A percentile compares a stretch with the other conserved stretches of the same genome.
phyloP scores from a whole-genome alignment of 352 stramenopile genomes.

The Pythium volutum region DNA sequence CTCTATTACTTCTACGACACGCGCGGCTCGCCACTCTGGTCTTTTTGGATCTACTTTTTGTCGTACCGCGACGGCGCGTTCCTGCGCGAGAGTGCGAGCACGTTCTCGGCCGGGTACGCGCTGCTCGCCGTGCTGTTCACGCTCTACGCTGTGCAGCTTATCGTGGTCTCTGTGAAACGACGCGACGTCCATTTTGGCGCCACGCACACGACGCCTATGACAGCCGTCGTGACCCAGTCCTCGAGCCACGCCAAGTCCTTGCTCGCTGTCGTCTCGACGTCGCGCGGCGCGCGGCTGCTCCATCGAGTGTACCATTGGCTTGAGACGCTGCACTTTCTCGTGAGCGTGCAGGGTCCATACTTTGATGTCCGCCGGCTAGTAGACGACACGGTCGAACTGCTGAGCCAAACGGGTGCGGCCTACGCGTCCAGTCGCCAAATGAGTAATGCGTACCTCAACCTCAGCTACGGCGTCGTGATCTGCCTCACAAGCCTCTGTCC shows the following conservation, averaged over 20 bases:
- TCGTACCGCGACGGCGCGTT: conserved; percentile 12
- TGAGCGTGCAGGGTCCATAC: conserved; percentile 16
- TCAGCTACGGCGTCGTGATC: conserved; percentile 11
- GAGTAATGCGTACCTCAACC: conserved; percentile 13
- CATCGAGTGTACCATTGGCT: no score
- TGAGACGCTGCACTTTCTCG: neutral
- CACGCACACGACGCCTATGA: no score
- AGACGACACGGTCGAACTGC: conserved; percentile 1
- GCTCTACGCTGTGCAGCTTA: neutral
- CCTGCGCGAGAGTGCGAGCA: neutral
- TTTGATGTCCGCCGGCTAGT: conserved; percentile 15
- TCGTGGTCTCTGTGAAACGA: conserved; percentile 1
- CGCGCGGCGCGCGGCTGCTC: no score
- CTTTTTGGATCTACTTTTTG: conserved; percentile 14
- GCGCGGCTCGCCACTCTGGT: conserved; percentile 9
- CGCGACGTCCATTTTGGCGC: conserved; percentile 6
- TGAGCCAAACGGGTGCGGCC: conserved; percentile 6
- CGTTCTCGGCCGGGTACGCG: conserved; percentile 1
- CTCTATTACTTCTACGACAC: conserved; percentile 8
- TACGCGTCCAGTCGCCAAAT: conserved; percentile 7
- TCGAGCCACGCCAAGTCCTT: neutral
- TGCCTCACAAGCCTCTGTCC: conserved; percentile 10
- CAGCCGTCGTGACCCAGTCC: neutral
- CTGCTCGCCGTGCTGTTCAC: neutral
- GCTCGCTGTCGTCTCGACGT: no score